A percentile compares a stretch with the other conserved stretches of the same genome.
These are phyloP conservation scores for Ophiostoma ips DNA, from an alignment of 2,329 filamentous ascomycete genomes.

Conservation along the genomic window DNA sequence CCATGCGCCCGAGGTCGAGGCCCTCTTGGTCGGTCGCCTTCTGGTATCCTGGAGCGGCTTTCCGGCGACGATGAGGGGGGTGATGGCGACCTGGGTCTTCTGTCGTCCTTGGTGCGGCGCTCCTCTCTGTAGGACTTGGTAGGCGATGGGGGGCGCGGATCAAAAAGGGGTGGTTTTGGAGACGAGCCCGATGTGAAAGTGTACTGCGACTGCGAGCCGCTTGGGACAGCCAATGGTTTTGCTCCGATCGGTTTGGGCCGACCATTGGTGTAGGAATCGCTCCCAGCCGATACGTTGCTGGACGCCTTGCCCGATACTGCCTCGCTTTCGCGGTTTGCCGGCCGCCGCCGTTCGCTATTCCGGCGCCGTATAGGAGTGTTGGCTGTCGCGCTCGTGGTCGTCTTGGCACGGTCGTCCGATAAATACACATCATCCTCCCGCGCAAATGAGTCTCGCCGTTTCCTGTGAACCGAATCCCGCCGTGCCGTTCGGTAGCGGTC, in stretches of 20 bases:
- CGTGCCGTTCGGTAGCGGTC: slow-evolving; percentile 15
- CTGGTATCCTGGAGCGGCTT: slow-evolving; percentile 6
- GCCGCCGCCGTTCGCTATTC: slow-evolving; percentile 21
- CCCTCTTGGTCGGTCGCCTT: slow-evolving; percentile 11
- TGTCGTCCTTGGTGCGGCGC: slow-evolving; percentile 13
- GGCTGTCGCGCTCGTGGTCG: slow-evolving; percentile 13
- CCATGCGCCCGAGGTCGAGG: slow-evolving; percentile 17
- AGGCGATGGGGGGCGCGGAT: not conserved
- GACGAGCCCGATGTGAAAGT: not conserved
- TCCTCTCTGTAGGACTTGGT: slow-evolving; percentile 2
- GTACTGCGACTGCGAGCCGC: slow-evolving; percentile 12
- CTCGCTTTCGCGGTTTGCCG: slow-evolving; percentile 24
- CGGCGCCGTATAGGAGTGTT: slow-evolving; percentile 12
- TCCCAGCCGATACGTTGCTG: slow-evolving; percentile 11
- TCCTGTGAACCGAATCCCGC: slow-evolving; percentile 18
- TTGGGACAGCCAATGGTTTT: slow-evolving; percentile 23
- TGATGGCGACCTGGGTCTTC: slow-evolving; percentile 18
- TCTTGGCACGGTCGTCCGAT: slow-evolving; percentile 25
- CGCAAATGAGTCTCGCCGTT: slow-evolving; percentile 10
- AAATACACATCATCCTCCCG: slow-evolving; percentile 25
- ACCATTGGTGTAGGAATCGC: slow-evolving; percentile 7
- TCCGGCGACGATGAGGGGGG: slow-evolving; percentile 20
- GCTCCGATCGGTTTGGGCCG: slow-evolving; percentile 22
- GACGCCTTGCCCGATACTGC: not conserved
- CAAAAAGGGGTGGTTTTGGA: not conserved